These are phyloP conservation scores for Sequoia sempervirens DNA, from an alignment of 75 land plant genomes.

Conservation along the genomic window DNA sequence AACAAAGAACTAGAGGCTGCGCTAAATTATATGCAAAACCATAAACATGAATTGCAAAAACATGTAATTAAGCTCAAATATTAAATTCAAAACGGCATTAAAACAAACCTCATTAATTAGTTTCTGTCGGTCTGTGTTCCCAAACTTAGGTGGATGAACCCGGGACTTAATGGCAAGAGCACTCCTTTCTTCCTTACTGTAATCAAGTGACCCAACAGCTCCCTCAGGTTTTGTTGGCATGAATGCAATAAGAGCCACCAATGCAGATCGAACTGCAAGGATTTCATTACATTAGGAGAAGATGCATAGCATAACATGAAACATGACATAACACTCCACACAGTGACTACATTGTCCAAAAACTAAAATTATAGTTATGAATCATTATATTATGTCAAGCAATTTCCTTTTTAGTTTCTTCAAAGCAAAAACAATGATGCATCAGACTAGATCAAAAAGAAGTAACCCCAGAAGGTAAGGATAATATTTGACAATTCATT, in stretches of 20 bases:
- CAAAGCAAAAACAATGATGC: conserved; percentile 1
- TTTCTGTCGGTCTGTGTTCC: conserved; percentile 79
- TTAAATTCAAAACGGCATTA: not conserved
- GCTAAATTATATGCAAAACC: not conserved
- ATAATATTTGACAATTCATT: not conserved
- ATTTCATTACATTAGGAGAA: not conserved
- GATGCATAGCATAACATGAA: not conserved
- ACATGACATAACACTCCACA: not conserved
- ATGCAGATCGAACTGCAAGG: conserved; percentile 82
- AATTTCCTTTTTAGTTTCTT: not conserved
- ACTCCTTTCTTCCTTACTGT: conserved; percentile 82
- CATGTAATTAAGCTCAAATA: not conserved
- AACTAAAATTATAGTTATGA: not conserved
- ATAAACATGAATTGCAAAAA: not conserved
- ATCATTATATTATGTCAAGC: not conserved
- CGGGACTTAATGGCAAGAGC: conserved; percentile 90
- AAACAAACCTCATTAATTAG: conserved; percentile 87
- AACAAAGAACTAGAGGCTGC: not conserved
- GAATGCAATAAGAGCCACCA: conserved; percentile 97
- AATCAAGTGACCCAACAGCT: conserved; percentile 91
- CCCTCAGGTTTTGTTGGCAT: conserved; percentile 97
- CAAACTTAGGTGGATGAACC: conserved; percentile 71
- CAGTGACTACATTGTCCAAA: not conserved
- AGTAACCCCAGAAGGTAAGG: not conserved
- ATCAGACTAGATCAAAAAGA: not conserved